These are phyloP conservation scores for Cladophialophora carrionii DNA, from an alignment of 2,329 filamentous ascomycete species.

Conservation along the genomic window DNA sequence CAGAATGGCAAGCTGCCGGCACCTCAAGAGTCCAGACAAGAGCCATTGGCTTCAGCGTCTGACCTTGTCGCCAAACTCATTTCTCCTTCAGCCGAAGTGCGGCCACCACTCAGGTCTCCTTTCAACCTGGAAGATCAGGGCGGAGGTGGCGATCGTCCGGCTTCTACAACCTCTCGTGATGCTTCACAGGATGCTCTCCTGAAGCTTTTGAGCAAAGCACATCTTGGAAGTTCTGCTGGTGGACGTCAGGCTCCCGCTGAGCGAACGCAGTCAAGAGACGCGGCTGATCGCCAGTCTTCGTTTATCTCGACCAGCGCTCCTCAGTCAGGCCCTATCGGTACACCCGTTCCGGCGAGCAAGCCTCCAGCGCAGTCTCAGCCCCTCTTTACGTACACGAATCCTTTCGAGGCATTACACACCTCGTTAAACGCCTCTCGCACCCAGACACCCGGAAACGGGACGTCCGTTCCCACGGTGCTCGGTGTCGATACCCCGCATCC, in stretches of 20 bases:
- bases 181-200: slow-evolving; percentile 85
- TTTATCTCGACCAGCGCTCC: slow-evolving; percentile 6
- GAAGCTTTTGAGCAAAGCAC: slow-evolving; percentile 79
- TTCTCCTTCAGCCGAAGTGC: slow-evolving; percentile 45
- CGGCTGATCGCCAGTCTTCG: slow-evolving; percentile 13
- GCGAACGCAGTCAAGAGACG: slow-evolving; percentile 14
- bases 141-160: slow-evolving; percentile 19
- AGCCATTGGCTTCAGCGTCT: slow-evolving; percentile 53
- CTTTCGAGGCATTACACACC: slow-evolving; percentile 70
- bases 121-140: slow-evolving; percentile 33
- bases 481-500: slow-evolving; percentile 41
- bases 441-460: slow-evolving; percentile 47
- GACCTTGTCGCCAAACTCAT: slow-evolving; percentile 62
- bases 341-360: slow-evolving; percentile 42
- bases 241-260: slow-evolving; percentile 23
- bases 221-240: slow-evolving; percentile 9
- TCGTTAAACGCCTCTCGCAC: slow-evolving; percentile 68
- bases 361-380: slow-evolving; percentile 46
- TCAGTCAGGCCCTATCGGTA: slow-evolving; percentile 39
- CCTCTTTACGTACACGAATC: slow-evolving; percentile 72
- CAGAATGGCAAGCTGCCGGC: slow-evolving; percentile 8
- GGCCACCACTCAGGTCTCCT: slow-evolving; percentile 41
- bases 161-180: slow-evolving; percentile 46
- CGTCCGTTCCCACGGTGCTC: slow-evolving; percentile 34
- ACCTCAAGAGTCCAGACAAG: slow-evolving; percentile 42